These are phyloP conservation scores for Beauveria sp. DNA, from an alignment of 2,329 filamentous ascomycete species.

Conservation along the genomic window DNA sequence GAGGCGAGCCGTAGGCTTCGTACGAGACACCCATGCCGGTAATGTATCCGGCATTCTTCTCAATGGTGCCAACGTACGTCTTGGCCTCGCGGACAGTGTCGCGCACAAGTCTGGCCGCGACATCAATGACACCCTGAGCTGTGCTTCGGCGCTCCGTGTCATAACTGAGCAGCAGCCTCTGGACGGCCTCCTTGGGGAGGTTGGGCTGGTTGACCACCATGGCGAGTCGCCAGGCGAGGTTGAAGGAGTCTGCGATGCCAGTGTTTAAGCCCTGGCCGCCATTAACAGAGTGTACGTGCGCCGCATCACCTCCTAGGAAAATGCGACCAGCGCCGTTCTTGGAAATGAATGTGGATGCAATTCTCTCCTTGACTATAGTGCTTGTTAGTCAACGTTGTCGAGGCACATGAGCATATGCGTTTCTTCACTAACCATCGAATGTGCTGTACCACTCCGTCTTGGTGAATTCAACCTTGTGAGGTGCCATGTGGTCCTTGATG, in stretches of 20 bases:
- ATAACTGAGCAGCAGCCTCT: slow-evolving; percentile 32
- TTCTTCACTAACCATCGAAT: slow-evolving; percentile 31
- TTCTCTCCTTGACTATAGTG: slow-evolving; percentile 29
- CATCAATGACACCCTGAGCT: slow-evolving; percentile 37
- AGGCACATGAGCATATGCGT: neutral
- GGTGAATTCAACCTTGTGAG: slow-evolving; percentile 33
- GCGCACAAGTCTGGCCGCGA: slow-evolving; percentile 37
- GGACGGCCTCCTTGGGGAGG: slow-evolving; percentile 16
- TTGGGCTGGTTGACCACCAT: slow-evolving; percentile 18
- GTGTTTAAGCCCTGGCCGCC: slow-evolving; percentile 54
- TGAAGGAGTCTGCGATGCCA: slow-evolving; percentile 48
- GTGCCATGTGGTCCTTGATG: slow-evolving; percentile 35
- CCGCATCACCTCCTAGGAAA: slow-evolving; percentile 48
- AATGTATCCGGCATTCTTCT: slow-evolving; percentile 40
- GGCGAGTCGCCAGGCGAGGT: slow-evolving; percentile 45
- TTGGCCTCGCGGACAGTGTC: slow-evolving; percentile 36
- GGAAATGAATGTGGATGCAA: slow-evolving; percentile 31
- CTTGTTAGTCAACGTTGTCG: neutral
- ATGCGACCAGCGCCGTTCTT: slow-evolving; percentile 34
- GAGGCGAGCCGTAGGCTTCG: slow-evolving; percentile 24
- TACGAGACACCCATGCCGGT: slow-evolving; percentile 39
- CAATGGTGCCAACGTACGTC: slow-evolving; percentile 38
- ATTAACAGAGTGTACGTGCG: slow-evolving; percentile 48
- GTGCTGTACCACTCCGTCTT: slow-evolving; percentile 43
- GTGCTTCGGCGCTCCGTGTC: slow-evolving; percentile 35